Base-by-base conservation (phyloP, 2,329 filamentous ascomycete genomes). In the Ophiostoma sp. region DNA sequence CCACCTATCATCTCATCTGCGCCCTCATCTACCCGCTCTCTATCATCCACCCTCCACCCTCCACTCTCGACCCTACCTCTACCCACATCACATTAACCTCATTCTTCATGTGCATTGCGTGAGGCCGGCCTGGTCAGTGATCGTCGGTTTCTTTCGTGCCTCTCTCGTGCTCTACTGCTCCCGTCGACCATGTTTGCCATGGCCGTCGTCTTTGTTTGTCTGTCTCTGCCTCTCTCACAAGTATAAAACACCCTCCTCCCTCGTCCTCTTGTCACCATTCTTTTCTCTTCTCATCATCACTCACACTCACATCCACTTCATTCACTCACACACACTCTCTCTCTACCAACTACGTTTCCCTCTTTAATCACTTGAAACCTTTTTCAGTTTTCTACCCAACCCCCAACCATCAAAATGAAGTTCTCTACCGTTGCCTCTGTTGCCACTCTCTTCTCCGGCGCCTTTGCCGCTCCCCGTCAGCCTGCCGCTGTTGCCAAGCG, bases 381-480 rank as follows among this genome's bases (percentile, higher is more conserved):
- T n/a, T 20, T 13, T 57, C 4, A 27, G 52, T 57, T 57, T 57
- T 10, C 17, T 2, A 57, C 52, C n/a, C 31, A 6, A 15, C 13
- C 41, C 36, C 57, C 65, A 33, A 57, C 65, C 48, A 27, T 65
- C 71, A 73, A 64, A 52, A 73, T 73, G 72, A 72, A 72, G 70
- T 73, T 73, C 72, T 73, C 72, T 23, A 23, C 65, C 39, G 27
- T 73, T 39, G 62, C 68, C 67, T 20, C 57, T 39, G 52, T 68
- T 39, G 68, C 72, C 31, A 20, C 39, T 48, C 48, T 73, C 39
- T 64, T 54, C 20, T 27, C 68, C 5, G 70, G 72, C 69, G 69
- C 36, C 64, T 65, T 71, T 10, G 72, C 72, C 48, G 72, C 67
- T 2, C 72, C 72, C n/a, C 67, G 68, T 60, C 20, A 17, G 31